phyloP scores from a whole-genome alignment of 495 filamentous ascomycete genomes.

The Penicillium maclennaniae region DNA sequence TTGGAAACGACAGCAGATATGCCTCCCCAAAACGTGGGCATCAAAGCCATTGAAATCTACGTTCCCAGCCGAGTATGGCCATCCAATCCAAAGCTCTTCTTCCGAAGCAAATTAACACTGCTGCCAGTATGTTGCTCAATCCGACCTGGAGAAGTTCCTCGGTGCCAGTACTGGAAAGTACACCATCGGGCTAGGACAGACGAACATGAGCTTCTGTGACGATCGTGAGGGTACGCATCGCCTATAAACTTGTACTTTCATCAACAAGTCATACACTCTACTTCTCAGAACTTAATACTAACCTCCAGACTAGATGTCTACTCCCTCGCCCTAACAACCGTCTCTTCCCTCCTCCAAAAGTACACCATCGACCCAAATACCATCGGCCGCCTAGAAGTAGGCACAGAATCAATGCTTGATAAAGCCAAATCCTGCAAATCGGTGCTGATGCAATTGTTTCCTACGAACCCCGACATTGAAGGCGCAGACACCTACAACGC shows the following conservation, averaged over 20 bases:
- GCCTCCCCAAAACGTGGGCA: constrained; percentile 85
- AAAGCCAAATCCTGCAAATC: constrained; percentile 99
- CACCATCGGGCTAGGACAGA: constrained; percentile 98
- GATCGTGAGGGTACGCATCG: constrained; percentile 78
- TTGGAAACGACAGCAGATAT: background rate
- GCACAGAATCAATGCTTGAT: constrained; percentile 95
- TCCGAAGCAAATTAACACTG: constrained; percentile 15
- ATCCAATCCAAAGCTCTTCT: background rate
- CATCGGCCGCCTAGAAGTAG: constrained; percentile 92
- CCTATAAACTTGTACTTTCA: background rate
- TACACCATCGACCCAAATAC: constrained; percentile 85
- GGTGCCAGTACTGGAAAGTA: constrained; percentile 91
- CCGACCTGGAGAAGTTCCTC: constrained; percentile 95
- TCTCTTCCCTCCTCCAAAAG: constrained; percentile 82
- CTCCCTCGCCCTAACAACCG: constrained; percentile 83
- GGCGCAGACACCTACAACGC: constrained; percentile 97
- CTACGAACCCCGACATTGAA: constrained; percentile 84
- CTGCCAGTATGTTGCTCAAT: constrained; percentile 85
- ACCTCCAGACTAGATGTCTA: constrained; percentile 71
- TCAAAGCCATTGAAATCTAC: constrained; percentile 99
- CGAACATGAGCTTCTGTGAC: constrained; percentile 99
- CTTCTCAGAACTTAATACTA: background rate
- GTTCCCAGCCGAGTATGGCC: constrained; percentile 84
- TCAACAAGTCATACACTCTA: background rate
- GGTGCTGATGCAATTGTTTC: constrained; percentile 94